Evolutionary conservation across 2,329 filamentous ascomycete genomes (phyloP).

Genomic region (Sporothrix luriei): DNA sequence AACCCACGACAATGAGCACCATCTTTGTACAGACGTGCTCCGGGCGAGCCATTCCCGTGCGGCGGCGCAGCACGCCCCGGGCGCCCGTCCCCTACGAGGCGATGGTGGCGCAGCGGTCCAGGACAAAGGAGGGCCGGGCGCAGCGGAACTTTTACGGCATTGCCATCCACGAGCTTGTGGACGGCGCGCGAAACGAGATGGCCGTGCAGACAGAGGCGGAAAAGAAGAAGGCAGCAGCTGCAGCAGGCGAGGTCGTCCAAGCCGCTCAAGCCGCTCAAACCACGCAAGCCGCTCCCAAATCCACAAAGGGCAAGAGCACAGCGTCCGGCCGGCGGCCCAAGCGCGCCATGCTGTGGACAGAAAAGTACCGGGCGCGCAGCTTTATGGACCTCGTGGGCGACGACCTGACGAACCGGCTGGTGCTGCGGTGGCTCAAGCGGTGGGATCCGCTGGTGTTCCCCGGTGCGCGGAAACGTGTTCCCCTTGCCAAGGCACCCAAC

Average conservation of each 20-base stretch:
- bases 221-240: constrained; percentile 37
- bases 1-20: background rate
- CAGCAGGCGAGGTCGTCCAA: constrained; percentile 46
- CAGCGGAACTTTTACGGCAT: constrained; percentile 86
- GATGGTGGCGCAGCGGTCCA: constrained; percentile 68
- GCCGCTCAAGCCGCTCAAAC: too few species aligned
- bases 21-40: constrained; percentile 49
- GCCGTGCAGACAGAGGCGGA: constrained; percentile 49
- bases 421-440: constrained; percentile 88
- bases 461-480: constrained; percentile 43
- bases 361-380: constrained; percentile 90
- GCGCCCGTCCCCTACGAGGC: constrained; percentile 62
- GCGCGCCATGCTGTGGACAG: constrained; percentile 77
- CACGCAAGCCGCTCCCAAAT: constrained; percentile 46
- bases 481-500: background rate
- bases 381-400: constrained; percentile 95
- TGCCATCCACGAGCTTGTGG: constrained; percentile 81
- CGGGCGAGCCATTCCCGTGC: constrained; percentile 60
- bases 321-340: constrained; percentile 7
- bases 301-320: background rate
- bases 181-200: constrained; percentile 66
- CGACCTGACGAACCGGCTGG: constrained; percentile 86
- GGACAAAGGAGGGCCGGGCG: constrained; percentile 66
- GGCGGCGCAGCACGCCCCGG: constrained; percentile 53
- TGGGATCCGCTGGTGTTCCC: constrained; percentile 95